phyloP scores from a whole-genome alignment of 768 basidiomycete species.

The Boletus reticulatus region DNA sequence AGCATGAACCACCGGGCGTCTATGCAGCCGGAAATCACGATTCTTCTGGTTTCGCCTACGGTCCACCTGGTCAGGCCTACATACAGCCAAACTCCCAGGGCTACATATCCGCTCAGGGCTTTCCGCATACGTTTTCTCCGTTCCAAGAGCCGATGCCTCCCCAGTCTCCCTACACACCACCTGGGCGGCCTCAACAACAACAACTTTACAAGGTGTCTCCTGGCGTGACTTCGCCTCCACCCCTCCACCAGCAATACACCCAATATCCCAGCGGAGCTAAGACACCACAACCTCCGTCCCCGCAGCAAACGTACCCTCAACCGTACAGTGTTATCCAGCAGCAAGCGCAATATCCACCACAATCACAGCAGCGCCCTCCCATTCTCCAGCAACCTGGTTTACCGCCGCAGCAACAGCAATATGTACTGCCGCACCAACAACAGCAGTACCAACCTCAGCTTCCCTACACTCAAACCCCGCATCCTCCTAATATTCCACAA shows the following conservation, averaged over 20 bases:
- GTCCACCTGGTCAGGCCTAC: constrained; percentile 8
- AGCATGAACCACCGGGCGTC: neutral
- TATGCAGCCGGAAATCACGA: neutral
- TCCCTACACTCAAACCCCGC: constrained; percentile 14
- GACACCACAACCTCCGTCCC: constrained; percentile 8
- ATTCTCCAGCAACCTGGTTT: constrained; percentile 9
- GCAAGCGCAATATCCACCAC: constrained; percentile 6
- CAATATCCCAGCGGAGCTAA: constrained; percentile 10
- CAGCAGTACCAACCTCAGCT: constrained; percentile 12
- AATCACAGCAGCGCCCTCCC: constrained; percentile 9
- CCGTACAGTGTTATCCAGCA: constrained; percentile 6
- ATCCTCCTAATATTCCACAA: constrained; percentile 11
- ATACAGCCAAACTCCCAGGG: constrained; percentile 9
- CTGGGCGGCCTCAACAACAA: constrained; percentile 17
- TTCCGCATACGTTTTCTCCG: constrained; percentile 4
- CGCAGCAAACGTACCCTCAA: constrained; percentile 13
- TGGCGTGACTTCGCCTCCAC: neutral
- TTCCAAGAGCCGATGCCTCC: constrained; percentile 6
- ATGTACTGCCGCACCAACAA: constrained; percentile 8
- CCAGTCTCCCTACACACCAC: constrained; percentile 7
- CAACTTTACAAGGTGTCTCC: constrained; percentile 9
- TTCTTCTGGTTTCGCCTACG: neutral
- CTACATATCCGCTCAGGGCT: constrained; percentile 7
- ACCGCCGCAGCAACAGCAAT: constrained; percentile 8
- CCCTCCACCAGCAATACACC: constrained; percentile 13